These are phyloP conservation scores for Auricularia sp. DNA, from an alignment of 768 basidiomycete genomes.

Conservation along the genomic window DNA sequence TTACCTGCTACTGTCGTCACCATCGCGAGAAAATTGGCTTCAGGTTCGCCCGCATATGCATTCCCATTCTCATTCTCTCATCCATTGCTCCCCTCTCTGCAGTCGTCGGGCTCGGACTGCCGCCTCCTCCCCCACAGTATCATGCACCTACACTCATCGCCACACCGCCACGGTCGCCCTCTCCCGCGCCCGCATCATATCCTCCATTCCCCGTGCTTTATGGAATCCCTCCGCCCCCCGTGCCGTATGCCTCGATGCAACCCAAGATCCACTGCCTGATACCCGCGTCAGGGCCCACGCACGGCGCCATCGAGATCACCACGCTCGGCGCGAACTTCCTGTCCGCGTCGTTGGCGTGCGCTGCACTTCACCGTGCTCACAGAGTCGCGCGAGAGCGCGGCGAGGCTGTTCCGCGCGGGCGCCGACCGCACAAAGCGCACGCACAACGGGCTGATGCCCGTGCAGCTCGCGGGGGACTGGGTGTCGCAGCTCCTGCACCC, in stretches of 20 bases:
- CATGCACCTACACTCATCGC: not conserved
- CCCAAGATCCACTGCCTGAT: conserved; percentile 81
- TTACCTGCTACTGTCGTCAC: conserved; percentile 97
- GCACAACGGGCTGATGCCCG: conserved; percentile 55
- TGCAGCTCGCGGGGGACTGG: conserved; percentile 27
- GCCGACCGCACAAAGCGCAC: conserved; percentile 74
- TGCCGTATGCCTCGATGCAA: conserved; percentile 11
- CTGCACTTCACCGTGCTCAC: conserved; percentile 74
- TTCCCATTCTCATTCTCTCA: not conserved
- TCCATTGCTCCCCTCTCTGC: not conserved
- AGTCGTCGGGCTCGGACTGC: not conserved
- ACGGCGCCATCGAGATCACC: conserved; percentile 91
- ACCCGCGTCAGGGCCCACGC: conserved; percentile 73
- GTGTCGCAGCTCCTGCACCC: conserved; percentile 2
- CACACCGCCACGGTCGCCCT: conserved; percentile 24
- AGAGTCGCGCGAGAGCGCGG: conserved; percentile 51
- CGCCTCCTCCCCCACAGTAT: not conserved
- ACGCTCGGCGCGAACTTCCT: conserved; percentile 86
- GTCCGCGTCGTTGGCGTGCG: conserved; percentile 58
- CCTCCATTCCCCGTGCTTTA: conserved; percentile 21
- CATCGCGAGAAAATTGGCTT: conserved; percentile 96
- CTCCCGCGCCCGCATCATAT: conserved; percentile 32
- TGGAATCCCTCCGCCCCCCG: conserved; percentile 3
- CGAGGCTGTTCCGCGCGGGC: conserved; percentile 62
- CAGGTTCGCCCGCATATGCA: conserved; percentile 16